These are phyloP conservation scores for Veloboletus limbatus DNA, from an alignment of 1,284 basidiomycete species.

Conservation along the genomic window DNA sequence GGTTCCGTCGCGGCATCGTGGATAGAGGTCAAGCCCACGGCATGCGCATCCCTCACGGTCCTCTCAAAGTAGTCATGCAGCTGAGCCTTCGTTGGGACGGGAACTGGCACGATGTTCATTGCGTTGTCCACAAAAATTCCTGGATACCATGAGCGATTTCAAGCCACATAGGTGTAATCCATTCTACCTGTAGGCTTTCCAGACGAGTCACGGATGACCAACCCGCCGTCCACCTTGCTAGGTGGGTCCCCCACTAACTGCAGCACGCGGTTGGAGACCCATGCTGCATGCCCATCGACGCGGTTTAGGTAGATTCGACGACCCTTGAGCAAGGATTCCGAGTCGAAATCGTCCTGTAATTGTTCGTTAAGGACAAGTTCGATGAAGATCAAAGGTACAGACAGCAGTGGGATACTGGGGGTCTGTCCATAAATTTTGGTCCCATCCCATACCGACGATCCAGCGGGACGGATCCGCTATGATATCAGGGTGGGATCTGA, in stretches of 20 bases:
- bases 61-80: conserved; percentile 60
- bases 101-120: conserved; percentile 64
- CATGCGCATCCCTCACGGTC: conserved; percentile 65
- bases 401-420: conserved; percentile 79
- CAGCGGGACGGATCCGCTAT: conserved; percentile 54
- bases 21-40: conserved; percentile 76
- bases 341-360: conserved; percentile 55
- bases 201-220: conserved; percentile 61
- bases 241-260: conserved; percentile 57
- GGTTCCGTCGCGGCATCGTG: conserved; percentile 73
- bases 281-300: conserved; percentile 81
- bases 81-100: conserved; percentile 58
- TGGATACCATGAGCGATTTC: conserved; percentile 23
- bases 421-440: conserved; percentile 78
- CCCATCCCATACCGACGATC: conserved; percentile 91
- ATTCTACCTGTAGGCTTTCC: conserved; percentile 71
- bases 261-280: conserved; percentile 76
- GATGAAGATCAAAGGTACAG: conserved; percentile 22
- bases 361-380: not conserved
- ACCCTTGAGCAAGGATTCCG: conserved; percentile 59
- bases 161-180: not conserved
- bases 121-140: conserved; percentile 75
- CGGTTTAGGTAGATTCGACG: conserved; percentile 69
- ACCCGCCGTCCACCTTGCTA: conserved; percentile 66
- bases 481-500: conserved; percentile 56